Conservation (phyloP, 805 yeast species). For the Metschnikowia hibisci region DNA sequence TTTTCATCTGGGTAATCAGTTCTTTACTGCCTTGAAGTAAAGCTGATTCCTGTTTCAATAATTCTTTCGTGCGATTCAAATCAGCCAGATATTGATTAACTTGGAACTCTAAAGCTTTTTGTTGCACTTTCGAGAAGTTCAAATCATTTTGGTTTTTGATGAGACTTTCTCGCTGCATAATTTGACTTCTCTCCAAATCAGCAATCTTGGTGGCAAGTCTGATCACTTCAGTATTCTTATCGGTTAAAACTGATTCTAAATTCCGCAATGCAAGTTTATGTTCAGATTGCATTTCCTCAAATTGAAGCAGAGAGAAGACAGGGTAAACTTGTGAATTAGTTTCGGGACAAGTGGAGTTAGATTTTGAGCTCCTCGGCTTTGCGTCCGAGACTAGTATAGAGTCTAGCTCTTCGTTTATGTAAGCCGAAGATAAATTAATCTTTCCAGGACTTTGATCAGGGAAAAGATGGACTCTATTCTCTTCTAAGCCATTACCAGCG, state of each 20-base stretch:
- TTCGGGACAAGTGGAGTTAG: background rate
- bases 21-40: background rate
- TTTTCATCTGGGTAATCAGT: slow-evolving; percentile 1
- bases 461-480: no score
- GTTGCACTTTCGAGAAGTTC: background rate
- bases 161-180: slow-evolving; percentile 1
- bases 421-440: no score
- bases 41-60: background rate
- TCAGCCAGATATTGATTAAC: background rate
- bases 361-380: slow-evolving; percentile 1
- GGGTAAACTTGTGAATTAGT: background rate
- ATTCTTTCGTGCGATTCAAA: background rate
- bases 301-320: background rate
- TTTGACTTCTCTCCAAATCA: background rate
- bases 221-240: background rate
- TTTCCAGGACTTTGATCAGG: no score
- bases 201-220: background rate
- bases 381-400: background rate
- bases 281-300: background rate
- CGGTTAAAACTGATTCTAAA: background rate
- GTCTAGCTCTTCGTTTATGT: no score
- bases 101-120: background rate
- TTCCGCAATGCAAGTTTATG: background rate
- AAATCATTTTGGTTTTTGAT: slow-evolving; percentile 3
- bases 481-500: no score